Evolutionary conservation across 2,329 filamentous ascomycete species (phyloP).

Genomic region (Fusarium compactum): DNA sequence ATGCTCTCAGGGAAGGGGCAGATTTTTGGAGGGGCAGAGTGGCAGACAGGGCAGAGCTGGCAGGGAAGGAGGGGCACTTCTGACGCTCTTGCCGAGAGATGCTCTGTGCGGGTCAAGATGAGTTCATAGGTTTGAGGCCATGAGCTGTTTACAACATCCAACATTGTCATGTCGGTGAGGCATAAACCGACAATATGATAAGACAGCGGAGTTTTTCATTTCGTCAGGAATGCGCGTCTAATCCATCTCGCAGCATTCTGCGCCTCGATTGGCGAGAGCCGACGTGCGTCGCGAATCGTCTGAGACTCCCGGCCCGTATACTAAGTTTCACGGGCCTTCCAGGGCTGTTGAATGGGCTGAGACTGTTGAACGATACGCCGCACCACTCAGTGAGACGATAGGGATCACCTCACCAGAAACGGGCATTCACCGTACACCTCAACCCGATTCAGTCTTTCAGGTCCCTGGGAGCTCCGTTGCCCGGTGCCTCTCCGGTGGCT

Average conservation of each 20-base stretch:
- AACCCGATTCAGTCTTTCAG: conserved; percentile 27
- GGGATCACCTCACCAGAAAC: conserved; percentile 25
- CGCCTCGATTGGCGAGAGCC: conserved; percentile 41
- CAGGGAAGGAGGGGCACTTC: conserved; percentile 30
- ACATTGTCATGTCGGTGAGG: conserved; percentile 42
- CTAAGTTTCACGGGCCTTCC: conserved; percentile 21
- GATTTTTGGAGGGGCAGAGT: conserved; percentile 32
- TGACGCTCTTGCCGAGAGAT: conserved; percentile 34
- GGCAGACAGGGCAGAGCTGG: conserved; percentile 31
- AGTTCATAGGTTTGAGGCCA: conserved; percentile 39
- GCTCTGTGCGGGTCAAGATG: conserved; percentile 42
- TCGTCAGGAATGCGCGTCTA: conserved; percentile 24
- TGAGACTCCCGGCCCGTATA: conserved; percentile 23
- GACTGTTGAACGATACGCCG: conserved; percentile 36
- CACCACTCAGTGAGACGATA: conserved; percentile 35
- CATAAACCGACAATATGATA: conserved; percentile 39
- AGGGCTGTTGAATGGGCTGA: conserved; percentile 38
- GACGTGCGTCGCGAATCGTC: conserved; percentile 22
- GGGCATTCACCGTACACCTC: conserved; percentile 46
- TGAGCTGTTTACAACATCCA: conserved; percentile 44
- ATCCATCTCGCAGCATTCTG: conserved; percentile 38
- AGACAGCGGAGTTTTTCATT: conserved; percentile 36
- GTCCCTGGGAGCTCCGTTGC: conserved; percentile 29
- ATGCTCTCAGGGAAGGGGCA: conserved; percentile 6
- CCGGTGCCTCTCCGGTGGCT: conserved; percentile 44